These are phyloP conservation scores for Salix purpurea DNA, from an alignment of 345 rosid species.

Conservation along the genomic window DNA sequence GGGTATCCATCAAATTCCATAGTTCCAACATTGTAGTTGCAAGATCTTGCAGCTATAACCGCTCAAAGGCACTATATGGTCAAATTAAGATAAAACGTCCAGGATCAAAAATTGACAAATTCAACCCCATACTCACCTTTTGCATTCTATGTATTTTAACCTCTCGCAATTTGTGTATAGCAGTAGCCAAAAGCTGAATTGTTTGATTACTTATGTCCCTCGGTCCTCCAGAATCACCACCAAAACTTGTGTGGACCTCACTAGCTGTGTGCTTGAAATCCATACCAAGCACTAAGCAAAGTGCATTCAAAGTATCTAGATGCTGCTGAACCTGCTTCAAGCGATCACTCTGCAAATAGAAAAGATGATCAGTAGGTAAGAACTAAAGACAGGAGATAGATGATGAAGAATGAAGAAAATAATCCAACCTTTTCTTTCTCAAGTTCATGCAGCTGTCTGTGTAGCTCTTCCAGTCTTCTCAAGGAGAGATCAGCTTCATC, in stretches of 20 bases:
- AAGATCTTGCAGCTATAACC: constrained; percentile 89
- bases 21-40: constrained; percentile 87
- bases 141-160: constrained; percentile 55
- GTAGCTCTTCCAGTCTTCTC: constrained; percentile 49
- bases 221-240: constrained; percentile 27
- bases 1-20: constrained; percentile 99
- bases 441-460: constrained; percentile 35
- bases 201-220: constrained; percentile 45
- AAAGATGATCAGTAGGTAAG: background rate
- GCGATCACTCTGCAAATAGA: constrained; percentile 37
- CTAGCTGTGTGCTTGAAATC: constrained; percentile 37
- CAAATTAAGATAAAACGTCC: background rate
- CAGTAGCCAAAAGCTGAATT: constrained; percentile 43
- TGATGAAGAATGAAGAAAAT: background rate
- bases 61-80: constrained; percentile 8
- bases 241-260: constrained; percentile 47
- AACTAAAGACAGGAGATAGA: background rate
- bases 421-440: constrained; percentile 56
- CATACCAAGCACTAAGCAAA: constrained; percentile 60
- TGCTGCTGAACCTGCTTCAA: constrained; percentile 41
- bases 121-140: constrained; percentile 38
- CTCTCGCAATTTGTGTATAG: constrained; percentile 39
- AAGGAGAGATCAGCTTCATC: constrained; percentile 63
- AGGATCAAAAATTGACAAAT: constrained; percentile 5
- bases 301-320: constrained; percentile 36